phyloP scores from a whole-genome alignment of 192 early-diverging fungal species.

The Podochytrium sp. region DNA sequence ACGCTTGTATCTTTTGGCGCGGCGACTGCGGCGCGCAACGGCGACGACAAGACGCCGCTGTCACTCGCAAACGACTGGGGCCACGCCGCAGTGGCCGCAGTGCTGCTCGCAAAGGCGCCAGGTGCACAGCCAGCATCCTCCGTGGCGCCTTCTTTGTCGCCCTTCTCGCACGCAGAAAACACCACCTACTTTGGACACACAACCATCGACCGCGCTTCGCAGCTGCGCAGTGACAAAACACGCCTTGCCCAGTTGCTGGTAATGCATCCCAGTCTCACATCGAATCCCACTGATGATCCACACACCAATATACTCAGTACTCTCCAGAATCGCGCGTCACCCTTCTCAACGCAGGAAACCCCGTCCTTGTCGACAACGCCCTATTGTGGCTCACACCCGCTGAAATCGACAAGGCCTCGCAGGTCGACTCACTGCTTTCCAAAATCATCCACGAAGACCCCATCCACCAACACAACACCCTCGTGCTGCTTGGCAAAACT shows the following conservation, averaged over 20 bases:
- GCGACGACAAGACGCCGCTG: neutral
- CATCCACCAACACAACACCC: neutral
- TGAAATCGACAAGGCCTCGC: conserved; percentile 3
- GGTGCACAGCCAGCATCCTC: neutral
- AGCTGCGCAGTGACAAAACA: no score
- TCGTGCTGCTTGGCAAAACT: conserved; percentile 7
- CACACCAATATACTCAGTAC: neutral
- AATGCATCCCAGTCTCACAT: neutral
- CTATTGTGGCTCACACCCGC: neutral
- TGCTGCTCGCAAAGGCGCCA: neutral
- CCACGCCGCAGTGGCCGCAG: neutral
- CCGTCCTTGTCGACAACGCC: neutral
- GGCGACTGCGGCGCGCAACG: neutral
- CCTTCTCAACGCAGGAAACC: neutral
- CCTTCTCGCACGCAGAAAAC: neutral
- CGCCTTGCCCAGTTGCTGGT: neutral
- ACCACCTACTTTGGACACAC: no score
- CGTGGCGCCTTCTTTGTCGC: neutral
- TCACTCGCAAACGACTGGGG: conserved; percentile 25
- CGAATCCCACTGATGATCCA: neutral
- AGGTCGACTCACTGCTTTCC: neutral
- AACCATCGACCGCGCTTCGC: no score
- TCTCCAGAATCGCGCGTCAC: neutral
- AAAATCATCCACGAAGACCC: neutral
- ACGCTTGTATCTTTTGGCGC: neutral